A percentile compares a stretch with the other conserved stretches of the same genome.
Evolutionary conservation across 495 filamentous ascomycete species (phyloP).

Genomic region (Tetracladium marchalianum): DNA sequence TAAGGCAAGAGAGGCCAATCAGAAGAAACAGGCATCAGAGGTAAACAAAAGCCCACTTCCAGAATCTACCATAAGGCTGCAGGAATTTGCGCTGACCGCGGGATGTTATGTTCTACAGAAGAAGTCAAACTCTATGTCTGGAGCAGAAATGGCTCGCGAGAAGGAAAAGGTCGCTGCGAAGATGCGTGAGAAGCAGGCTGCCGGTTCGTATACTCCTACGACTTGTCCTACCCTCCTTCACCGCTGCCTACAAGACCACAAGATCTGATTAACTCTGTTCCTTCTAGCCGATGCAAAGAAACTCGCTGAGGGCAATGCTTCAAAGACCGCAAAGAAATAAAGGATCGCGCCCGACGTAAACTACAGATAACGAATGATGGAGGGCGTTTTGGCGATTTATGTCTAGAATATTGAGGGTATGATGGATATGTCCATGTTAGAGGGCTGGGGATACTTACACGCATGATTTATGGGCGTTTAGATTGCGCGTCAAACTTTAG

Average conservation of each 20-base stretch:
- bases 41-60: constrained; percentile 1
- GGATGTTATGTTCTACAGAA: constrained; percentile 43
- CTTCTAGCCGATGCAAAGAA: constrained; percentile 41
- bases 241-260: not conserved
- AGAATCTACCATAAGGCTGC: not conserved
- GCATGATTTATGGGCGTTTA: too few species aligned
- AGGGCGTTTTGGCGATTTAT: too few species aligned
- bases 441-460: too few species aligned
- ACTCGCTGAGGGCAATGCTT: constrained; percentile 23
- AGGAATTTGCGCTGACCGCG: constrained; percentile 13
- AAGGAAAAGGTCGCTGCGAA: constrained; percentile 72
- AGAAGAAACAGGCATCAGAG: constrained; percentile 46
- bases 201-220: constrained; percentile 42
- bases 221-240: not conserved
- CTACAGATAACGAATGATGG: not conserved
- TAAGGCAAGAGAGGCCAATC: constrained; percentile 71
- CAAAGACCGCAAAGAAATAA: constrained; percentile 22
- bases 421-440: too few species aligned
- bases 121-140: constrained; percentile 43
- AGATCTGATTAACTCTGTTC: not conserved
- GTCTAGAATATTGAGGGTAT: too few species aligned
- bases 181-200: constrained; percentile 85
- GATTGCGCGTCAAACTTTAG: too few species aligned
- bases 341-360: constrained; percentile 4
- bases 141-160: constrained; percentile 56